phyloP scores from a whole-genome alignment of 2,329 filamentous ascomycete species.

The Cladosporium sp. region DNA sequence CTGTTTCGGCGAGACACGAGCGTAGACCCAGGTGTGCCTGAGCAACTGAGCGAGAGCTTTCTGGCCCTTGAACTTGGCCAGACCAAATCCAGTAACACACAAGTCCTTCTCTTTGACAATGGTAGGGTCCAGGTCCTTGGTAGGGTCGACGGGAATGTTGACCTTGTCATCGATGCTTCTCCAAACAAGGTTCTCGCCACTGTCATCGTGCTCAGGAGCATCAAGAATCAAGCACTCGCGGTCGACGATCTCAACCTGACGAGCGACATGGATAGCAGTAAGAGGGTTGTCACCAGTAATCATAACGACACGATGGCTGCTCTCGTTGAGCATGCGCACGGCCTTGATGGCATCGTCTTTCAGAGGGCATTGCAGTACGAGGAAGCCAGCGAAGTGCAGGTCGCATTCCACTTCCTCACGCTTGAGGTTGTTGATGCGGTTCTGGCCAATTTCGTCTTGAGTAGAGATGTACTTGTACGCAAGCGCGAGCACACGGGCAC shows the following conservation, averaged over 20 bases:
- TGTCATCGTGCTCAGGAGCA: constrained; percentile 84
- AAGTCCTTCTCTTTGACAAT: constrained; percentile 87
- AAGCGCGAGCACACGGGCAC: constrained; percentile 88
- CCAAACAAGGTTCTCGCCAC: constrained; percentile 84
- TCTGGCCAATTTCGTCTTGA: constrained; percentile 78
- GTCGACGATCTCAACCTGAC: constrained; percentile 96
- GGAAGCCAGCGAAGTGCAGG: constrained; percentile 88
- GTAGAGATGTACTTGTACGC: constrained; percentile 88
- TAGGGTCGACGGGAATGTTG: constrained; percentile 81
- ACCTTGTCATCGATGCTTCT: constrained; percentile 90
- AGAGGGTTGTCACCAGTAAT: constrained; percentile 98
- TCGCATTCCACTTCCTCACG: constrained; percentile 87
- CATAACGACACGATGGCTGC: constrained; percentile 97
- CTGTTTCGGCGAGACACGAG: constrained; percentile 95
- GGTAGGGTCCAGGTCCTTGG: constrained; percentile 74
- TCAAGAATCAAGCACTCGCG: constrained; percentile 93
- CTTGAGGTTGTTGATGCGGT: constrained; percentile 89
- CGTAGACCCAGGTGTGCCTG: constrained; percentile 94
- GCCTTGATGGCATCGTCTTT: constrained; percentile 95
- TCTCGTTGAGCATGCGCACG: constrained; percentile 97
- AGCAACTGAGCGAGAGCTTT: constrained; percentile 74
- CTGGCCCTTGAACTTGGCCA: constrained; percentile 85
- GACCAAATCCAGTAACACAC: constrained; percentile 91
- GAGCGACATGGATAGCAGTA: constrained; percentile 92
- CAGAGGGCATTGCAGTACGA: constrained; percentile 91